These are phyloP conservation scores for Teunomyces stri DNA, from an alignment of 805 yeast genomes.

Conservation along the genomic window DNA sequence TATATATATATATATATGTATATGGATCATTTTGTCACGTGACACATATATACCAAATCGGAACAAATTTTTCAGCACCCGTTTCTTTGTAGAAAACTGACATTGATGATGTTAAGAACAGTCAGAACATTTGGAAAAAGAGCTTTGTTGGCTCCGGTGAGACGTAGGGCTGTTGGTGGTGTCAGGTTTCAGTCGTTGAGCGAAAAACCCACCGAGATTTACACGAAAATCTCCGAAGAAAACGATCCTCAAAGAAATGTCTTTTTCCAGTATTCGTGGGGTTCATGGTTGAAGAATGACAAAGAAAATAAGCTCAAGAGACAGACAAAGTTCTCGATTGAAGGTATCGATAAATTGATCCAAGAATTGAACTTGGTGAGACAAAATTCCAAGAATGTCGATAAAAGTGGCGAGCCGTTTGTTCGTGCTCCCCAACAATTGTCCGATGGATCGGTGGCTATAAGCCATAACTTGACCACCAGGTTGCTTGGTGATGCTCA, in stretches of 20 bases:
- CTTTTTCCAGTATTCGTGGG: constrained; percentile 91
- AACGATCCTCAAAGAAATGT: constrained; percentile 65
- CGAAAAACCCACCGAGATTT: constrained; percentile 34
- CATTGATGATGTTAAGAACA: constrained; percentile 3
- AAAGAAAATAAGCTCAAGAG: constrained; percentile 69
- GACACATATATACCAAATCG: not conserved
- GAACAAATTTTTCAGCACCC: constrained; percentile 1
- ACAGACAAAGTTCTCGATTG: constrained; percentile 75
- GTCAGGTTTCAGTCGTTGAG: not conserved
- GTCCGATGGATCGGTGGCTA: constrained; percentile 39
- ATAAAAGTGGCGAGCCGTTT: constrained; percentile 18
- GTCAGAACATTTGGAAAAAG: not conserved
- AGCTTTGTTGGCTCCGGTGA: not conserved
- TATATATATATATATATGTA: too few species aligned
- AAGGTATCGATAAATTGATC: constrained; percentile 63
- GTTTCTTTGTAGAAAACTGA: not conserved
- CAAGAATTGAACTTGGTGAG: constrained; percentile 42
- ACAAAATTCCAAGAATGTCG: constrained; percentile 22
- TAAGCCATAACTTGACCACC: constrained; percentile 48
- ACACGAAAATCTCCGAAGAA: constrained; percentile 57
- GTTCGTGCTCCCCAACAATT: constrained; percentile 38
- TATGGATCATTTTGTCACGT: too few species aligned
- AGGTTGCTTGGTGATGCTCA: constrained; percentile 43
- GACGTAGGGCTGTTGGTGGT: not conserved
- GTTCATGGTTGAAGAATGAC: constrained; percentile 88